Evolutionary conservation across 1,284 basidiomycete genomes (phyloP), one percentile per base, ranked within the genome.

Genomic region (Agroathelia rolfsii): DNA sequence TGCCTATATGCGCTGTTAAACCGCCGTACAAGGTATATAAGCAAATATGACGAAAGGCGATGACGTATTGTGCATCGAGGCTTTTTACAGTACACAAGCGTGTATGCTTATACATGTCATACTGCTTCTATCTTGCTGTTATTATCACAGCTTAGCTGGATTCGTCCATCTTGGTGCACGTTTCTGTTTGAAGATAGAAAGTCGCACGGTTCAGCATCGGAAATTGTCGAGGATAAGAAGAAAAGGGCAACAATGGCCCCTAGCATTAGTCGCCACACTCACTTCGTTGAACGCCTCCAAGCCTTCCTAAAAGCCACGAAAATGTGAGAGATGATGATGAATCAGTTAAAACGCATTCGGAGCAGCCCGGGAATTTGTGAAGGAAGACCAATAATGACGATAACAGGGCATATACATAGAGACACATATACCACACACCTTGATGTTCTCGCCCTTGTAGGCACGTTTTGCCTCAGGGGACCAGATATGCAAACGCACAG

Each of bases 371-470:
- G 33, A 16, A 26, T 26, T n/a, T 18, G 32, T 39, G 34, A 35
- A 13, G 24, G 10, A 22, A 19, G 16, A 13, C 37, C 11, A 28
- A 28, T 24, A 29, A 24, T 26, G 28, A 25, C 20, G 39, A 38
- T 18, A 23, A 38, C 12, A 12, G 12, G 2, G 36, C 16, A 47
- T 47, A 36, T 34, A 58, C 51, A 27, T 31, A 18, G 25, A 41
- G 52, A 49, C 20, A 47, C 35, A 30, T 53, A 54, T 5, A 52
- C 17, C 24, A 38, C 51, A 34, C 32, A 70, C 80, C 61, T 79
- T 77, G 49, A 89, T 77, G 48, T 92, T 89, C 24, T 65, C 59
- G 19, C 85, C 78, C 2, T 54, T 56, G 46, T 75, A 84, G n/a
- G 76, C 56, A 12, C 69, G 60, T 39, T 62, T 62, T 43, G 68